phyloP scores from a whole-genome alignment of 345 rosid genomes.

The Sonneratia alba region DNA sequence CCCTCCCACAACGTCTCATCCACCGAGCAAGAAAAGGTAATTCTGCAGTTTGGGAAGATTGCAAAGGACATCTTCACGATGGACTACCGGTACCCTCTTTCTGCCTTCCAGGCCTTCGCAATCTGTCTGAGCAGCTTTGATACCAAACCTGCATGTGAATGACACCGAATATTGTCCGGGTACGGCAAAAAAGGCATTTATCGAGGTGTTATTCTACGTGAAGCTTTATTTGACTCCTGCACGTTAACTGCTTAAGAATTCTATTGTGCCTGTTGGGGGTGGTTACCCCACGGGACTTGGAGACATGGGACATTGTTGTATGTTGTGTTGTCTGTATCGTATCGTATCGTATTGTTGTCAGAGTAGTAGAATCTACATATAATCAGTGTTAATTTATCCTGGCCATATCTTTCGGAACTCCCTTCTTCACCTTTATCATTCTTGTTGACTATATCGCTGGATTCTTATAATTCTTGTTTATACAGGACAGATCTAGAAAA shows the following conservation, averaged over 20 bases:
- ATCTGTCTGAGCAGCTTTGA: conserved; percentile 93
- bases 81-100: conserved; percentile 87
- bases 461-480: too few relatives aligned
- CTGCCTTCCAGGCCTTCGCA: conserved; percentile 90
- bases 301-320: not conserved
- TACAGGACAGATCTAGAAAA: too few relatives aligned
- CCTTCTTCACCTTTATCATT: too few relatives aligned
- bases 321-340: not conserved
- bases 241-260: not conserved
- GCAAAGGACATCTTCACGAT: conserved; percentile 91
- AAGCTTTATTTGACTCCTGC: not conserved
- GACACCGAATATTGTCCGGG: conserved; percentile 9
- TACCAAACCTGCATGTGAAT: conserved; percentile 92
- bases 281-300: not conserved
- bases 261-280: not conserved
- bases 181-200: not conserved
- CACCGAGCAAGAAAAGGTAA: conserved; percentile 73
- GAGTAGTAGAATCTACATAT: not conserved
- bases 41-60: conserved; percentile 84
- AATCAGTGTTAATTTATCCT: not conserved
- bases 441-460: too few relatives aligned
- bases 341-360: not conserved
- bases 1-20: conserved; percentile 39
- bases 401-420: not conserved
- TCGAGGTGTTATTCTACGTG: not conserved